Conservation (phyloP, 441 rosid genomes). For the Euphorbia corollata region DNA sequence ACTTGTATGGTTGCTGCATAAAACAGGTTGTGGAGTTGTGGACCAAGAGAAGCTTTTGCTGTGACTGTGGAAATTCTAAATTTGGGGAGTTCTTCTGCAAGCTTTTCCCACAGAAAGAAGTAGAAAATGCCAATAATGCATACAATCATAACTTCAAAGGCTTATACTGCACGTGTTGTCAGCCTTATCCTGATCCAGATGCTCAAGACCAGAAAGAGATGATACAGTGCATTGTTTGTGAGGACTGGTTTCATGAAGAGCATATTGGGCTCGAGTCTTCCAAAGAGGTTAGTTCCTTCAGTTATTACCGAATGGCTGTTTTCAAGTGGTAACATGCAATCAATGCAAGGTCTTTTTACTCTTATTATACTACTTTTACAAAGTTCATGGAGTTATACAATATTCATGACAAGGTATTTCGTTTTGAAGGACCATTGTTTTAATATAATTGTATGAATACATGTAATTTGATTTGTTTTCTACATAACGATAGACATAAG, state of each 20-base stretch:
- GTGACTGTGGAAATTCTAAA: conserved; percentile 92
- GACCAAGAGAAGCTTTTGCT: conserved; percentile 85
- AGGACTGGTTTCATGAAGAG: conserved; percentile 95
- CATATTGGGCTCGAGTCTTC: conserved; percentile 61
- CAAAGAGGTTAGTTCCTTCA: conserved; percentile 40
- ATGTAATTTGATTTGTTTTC: background rate
- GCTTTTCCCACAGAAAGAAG: conserved; percentile 65
- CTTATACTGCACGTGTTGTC: conserved; percentile 67
- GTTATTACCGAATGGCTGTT: conserved; percentile 9
- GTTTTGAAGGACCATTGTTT: background rate
- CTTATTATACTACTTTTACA: background rate
- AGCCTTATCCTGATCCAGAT: conserved; percentile 84
- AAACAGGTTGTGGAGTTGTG: conserved; percentile 81
- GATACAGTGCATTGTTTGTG: conserved; percentile 93
- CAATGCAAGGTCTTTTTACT: background rate
- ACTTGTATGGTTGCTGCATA: conserved; percentile 10
- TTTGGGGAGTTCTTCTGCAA: conserved; percentile 72
- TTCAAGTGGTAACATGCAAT: background rate
- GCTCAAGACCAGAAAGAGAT: conserved; percentile 83
- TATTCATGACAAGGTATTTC: background rate
- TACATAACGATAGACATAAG: background rate
- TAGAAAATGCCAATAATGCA: conserved; percentile 65
- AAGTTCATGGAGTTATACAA: conserved; percentile 1
- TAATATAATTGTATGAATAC: background rate
- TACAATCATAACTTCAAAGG: conserved; percentile 93